Conservation (phyloP, 2,329 filamentous ascomycete species). For the Aquanectria penicillioides region DNA sequence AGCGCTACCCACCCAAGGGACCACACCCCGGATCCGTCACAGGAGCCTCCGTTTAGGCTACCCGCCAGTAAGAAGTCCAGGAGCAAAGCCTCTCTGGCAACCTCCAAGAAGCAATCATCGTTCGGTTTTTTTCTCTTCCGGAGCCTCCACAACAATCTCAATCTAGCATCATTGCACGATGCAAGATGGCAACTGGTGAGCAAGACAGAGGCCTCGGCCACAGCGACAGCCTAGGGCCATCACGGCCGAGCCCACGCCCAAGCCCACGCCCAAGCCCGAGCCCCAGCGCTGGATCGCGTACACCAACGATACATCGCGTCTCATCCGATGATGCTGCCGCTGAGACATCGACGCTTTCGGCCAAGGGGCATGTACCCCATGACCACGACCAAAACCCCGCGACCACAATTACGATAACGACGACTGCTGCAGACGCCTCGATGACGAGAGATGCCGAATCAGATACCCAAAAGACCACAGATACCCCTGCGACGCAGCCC, state of each 20-base stretch:
- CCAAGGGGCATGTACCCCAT: constrained; percentile 1
- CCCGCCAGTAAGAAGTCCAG: constrained; percentile 12
- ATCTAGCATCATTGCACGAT: constrained; percentile 35
- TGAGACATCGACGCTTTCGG: constrained; percentile 32
- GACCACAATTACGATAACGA: constrained; percentile 20
- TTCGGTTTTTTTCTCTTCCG: constrained; percentile 18
- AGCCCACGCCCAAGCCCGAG: constrained; percentile 26
- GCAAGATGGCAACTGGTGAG: constrained; percentile 52
- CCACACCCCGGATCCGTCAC: constrained; percentile 4
- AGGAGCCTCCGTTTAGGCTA: constrained; percentile 9
- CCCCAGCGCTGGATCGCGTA: constrained; percentile 36
- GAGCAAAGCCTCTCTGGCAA: constrained; percentile 13
- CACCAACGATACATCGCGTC: constrained; percentile 40
- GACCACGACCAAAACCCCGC: constrained; percentile 12
- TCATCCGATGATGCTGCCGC: constrained; percentile 25
- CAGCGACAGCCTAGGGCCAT: constrained; percentile 15
- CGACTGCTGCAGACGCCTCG: constrained; percentile 26
- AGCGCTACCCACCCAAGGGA: constrained; percentile 2
- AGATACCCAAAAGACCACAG: not conserved
- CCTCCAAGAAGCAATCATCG: constrained; percentile 29
- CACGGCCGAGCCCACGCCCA: not conserved
- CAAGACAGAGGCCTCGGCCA: constrained; percentile 36
- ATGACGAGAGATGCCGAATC: constrained; percentile 27
- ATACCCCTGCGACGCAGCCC: constrained; percentile 1
- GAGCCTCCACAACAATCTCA: constrained; percentile 5